Evolutionary conservation across 2,329 filamentous ascomycete genomes (phyloP).

Genomic region (Lecanicillium sp.): DNA sequence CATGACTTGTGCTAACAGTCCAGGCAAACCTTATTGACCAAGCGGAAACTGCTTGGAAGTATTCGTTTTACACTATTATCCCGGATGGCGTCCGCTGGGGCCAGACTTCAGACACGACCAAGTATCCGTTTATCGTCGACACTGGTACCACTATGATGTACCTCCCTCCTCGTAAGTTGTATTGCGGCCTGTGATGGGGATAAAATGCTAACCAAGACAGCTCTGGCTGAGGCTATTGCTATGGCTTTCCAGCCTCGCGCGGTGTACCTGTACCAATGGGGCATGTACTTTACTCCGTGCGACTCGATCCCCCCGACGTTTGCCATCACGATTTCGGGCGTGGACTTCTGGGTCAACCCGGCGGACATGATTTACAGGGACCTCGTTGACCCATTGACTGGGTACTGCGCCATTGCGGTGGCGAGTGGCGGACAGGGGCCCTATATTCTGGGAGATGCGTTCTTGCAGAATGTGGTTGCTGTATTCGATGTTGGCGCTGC

Average conservation of each 20-base stretch:
- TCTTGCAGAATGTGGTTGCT: conserved; percentile 44
- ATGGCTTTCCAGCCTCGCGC: conserved; percentile 40
- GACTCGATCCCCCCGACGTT: conserved; percentile 40
- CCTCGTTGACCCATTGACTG: conserved; percentile 37
- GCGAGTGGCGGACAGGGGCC: conserved; percentile 39
- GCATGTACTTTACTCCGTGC: conserved; percentile 43
- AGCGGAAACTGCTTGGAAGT: conserved; percentile 35
- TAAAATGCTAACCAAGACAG: conserved; percentile 21
- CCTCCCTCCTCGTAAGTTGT: conserved; percentile 39
- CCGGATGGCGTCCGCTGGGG: conserved; percentile 43
- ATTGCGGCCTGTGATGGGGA: background rate
- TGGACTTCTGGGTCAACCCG: conserved; percentile 42
- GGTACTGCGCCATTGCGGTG: conserved; percentile 43
- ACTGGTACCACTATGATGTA: conserved; percentile 47
- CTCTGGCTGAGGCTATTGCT: conserved; percentile 43
- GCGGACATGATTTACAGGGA: conserved; percentile 41
- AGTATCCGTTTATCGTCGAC: conserved; percentile 46
- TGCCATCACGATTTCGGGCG: conserved; percentile 38
- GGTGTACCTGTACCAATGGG: conserved; percentile 41
- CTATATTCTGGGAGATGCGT: conserved; percentile 44
- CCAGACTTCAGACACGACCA: conserved; percentile 33
- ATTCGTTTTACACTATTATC: conserved; percentile 49
- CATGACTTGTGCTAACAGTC: conserved; percentile 2
- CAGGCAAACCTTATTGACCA: conserved; percentile 39
- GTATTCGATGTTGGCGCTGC: conserved; percentile 42